phyloP scores from a whole-genome alignment of 2,329 filamentous ascomycete species.

The Microsporum ferrugineum region DNA sequence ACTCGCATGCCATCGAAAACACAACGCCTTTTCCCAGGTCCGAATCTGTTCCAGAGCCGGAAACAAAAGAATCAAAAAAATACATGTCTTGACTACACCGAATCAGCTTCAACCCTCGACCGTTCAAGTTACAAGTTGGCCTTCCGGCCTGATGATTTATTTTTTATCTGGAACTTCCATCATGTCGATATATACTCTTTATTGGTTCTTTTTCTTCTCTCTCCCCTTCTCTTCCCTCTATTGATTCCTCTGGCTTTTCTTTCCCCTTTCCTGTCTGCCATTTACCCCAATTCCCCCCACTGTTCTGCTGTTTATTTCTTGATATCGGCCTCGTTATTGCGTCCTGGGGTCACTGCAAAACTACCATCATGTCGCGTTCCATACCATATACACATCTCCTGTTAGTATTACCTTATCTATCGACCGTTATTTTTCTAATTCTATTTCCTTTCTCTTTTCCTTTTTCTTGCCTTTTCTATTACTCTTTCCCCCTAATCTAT shows the following conservation, averaged over 20 bases:
- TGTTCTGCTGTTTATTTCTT: slow-evolving; percentile 8
- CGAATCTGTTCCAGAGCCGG: not conserved
- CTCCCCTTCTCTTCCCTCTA: slow-evolving; percentile 3
- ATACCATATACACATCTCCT: slow-evolving; percentile 1
- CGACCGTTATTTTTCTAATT: slow-evolving; percentile 4
- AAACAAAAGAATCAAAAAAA: not conserved
- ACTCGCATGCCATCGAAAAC: not conserved
- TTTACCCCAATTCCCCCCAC: slow-evolving; percentile 7
- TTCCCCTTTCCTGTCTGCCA: slow-evolving; percentile 5
- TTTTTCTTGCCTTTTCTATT: not conserved
- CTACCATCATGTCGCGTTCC: not conserved
- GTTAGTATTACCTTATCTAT: slow-evolving; percentile 5
- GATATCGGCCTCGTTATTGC: slow-evolving; percentile 7
- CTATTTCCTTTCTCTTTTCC: not conserved
- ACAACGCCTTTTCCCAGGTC: not conserved
- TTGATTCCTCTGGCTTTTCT: not conserved
- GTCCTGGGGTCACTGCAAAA: not conserved
- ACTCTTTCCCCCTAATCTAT: slow-evolving; percentile 1
- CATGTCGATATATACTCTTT: slow-evolving; percentile 3
- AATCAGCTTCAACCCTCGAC: not conserved
- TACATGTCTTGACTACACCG: not conserved
- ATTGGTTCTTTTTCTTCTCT: not conserved
- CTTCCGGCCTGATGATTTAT: not conserved
- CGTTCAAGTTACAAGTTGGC: not conserved
- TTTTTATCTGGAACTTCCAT: slow-evolving; percentile 1